A percentile compares a stretch with the other conserved stretches of the same genome.
Conservation (phyloP, 441 rosid genomes). For the Jatropha multifida region DNA sequence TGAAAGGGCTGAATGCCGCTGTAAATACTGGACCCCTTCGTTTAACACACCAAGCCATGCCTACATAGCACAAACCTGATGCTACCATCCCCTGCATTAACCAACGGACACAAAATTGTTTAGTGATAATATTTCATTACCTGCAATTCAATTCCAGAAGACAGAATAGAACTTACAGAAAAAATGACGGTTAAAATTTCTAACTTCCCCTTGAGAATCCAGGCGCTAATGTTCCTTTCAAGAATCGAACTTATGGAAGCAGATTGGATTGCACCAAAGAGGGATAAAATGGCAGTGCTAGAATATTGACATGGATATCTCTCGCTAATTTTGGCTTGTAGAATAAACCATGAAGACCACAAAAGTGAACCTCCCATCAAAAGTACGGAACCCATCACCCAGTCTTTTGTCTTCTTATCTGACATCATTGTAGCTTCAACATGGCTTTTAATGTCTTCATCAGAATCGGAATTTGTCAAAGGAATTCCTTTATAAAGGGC, state of each 20-base stretch:
- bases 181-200: conserved; percentile 47
- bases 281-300: conserved; percentile 53
- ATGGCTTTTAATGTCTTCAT: conserved; percentile 6
- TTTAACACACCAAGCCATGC: conserved; percentile 76
- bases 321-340: conserved; percentile 49
- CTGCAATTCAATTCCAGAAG: no score
- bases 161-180: conserved; percentile 36
- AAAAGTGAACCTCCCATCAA: conserved; percentile 38
- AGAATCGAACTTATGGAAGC: conserved; percentile 36
- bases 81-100: conserved; percentile 52
- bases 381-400: conserved; percentile 52
- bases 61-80: conserved; percentile 60
- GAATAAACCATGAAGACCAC: conserved; percentile 68
- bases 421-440: conserved; percentile 1
- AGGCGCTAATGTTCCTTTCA: conserved; percentile 35
- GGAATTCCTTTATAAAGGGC: conserved; percentile 54
- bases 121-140: no score
- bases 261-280: conserved; percentile 62
- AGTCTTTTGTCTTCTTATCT: conserved; percentile 31
- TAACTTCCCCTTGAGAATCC: conserved; percentile 50
- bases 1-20: conserved; percentile 59
- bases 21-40: conserved; percentile 68
- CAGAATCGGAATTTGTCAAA: conserved; percentile 27
- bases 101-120: background rate
- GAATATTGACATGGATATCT: conserved; percentile 57